phyloP scores from a whole-genome alignment of 2,329 filamentous ascomycete genomes.

The Diplodia sapinea region DNA sequence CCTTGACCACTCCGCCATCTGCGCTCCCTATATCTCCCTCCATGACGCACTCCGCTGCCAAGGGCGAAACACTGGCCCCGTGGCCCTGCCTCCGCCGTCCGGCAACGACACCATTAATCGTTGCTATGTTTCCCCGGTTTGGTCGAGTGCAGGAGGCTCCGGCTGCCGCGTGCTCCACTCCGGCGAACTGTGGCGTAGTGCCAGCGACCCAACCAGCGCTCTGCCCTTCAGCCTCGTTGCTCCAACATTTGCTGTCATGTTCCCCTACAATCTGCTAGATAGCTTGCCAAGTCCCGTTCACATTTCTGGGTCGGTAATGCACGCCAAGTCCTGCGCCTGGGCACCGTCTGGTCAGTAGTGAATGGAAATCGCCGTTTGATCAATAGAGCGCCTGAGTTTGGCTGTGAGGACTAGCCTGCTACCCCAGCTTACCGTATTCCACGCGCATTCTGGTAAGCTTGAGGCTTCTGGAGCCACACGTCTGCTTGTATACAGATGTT shows the following conservation, averaged over 20 bases:
- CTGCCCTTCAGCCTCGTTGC: background rate
- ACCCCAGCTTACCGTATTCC: background rate
- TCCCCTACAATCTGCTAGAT: background rate
- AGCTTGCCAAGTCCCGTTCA: conserved; percentile 1
- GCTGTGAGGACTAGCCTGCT: background rate
- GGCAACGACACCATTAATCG: background rate
- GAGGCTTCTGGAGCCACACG: background rate
- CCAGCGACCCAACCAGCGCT: background rate
- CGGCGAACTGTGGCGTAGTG: background rate
- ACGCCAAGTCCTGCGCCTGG: conserved; percentile 13
- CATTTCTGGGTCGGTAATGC: background rate
- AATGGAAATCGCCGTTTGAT: conserved; percentile 9
- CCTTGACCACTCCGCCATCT: background rate
- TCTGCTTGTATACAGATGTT: background rate
- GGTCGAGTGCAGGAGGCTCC: background rate
- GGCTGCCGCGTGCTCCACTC: background rate
- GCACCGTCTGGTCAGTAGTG: background rate
- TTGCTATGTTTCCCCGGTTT: background rate
- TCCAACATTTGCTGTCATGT: background rate
- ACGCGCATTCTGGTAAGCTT: background rate
- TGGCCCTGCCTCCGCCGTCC: background rate
- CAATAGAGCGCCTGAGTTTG: no score
- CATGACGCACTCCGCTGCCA: background rate
- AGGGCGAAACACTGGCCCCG: conserved; percentile 11
- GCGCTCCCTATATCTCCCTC: background rate